Base-by-base conservation (phyloP, 768 basidiomycete genomes). In the Sporobolomyces phaffii region DNA sequence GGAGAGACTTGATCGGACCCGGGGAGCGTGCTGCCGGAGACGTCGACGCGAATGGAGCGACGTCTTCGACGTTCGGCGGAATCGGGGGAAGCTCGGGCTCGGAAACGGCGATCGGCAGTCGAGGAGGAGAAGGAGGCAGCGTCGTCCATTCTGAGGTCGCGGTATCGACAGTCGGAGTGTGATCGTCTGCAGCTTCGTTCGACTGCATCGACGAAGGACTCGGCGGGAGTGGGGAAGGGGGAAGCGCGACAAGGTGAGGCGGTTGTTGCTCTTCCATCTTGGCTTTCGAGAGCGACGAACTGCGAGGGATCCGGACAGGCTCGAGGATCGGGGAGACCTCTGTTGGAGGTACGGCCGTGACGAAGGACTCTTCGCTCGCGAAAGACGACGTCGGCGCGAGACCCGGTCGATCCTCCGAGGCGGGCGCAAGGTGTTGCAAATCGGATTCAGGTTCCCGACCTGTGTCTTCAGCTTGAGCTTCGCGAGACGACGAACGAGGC, bases 401-500 rank as follows among this genome's bases (percentile, higher is more conserved):
- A 17, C 40, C 54, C 6, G 54, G 54, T 5, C 54, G 54, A 2
- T 40, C 38, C 22, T 56, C 54, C 4, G 44, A 45, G 44, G 40
- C 38, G 24, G 24, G 3, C 10, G 54, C 4, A 38, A 29, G 38
- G 15, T 43, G 38, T 26, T 29, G 38, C 38, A 24, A 40, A 10
- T 43, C 54, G 26, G 20, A 20, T 34, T 38, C 41, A n/a, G n/a
- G n/a, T n/a, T n/a, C n/a, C n/a, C n/a, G 41, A 34, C 31, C 20
- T 20, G 15, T 33, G 53, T 3, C 11, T 40, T 38, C 56, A 29
- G 11, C 18, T 6, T 6, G 29, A 29, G 48, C 1, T 29, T 45
- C 56, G 51, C 61, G 60, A 29, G 65, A 68, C 10, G 65, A 68
- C 3, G 54, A 41, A 9, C 65, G 65, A 22, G 65, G 65, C 7